phyloP scores from a whole-genome alignment of 345 rosid species.

The Salix brachista region DNA sequence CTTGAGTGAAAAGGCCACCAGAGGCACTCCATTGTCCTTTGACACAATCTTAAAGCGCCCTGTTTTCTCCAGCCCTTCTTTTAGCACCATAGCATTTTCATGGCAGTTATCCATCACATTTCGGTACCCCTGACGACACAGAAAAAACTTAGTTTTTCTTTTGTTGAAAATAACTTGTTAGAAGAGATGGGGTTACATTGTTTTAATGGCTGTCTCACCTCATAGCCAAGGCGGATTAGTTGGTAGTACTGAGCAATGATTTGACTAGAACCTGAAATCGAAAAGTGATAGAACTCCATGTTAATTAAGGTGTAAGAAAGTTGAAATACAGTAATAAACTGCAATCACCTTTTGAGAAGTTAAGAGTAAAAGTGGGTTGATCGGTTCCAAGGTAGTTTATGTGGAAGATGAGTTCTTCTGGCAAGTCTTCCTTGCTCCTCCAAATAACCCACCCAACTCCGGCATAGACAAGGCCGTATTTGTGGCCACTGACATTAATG shows the following conservation, averaged over 20 bases:
- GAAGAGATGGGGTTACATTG: not conserved
- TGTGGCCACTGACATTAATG: slow-evolving; percentile 88
- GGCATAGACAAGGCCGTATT: slow-evolving; percentile 87
- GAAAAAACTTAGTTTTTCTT: not conserved
- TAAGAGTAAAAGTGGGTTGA: slow-evolving; percentile 94
- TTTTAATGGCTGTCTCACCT: slow-evolving; percentile 43
- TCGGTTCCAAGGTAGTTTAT: slow-evolving; percentile 90
- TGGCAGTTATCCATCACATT: slow-evolving; percentile 91
- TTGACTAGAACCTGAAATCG: slow-evolving; percentile 60
- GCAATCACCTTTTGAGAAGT: slow-evolving; percentile 74
- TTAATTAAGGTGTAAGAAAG: not conserved
- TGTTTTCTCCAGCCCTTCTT: slow-evolving; percentile 64
- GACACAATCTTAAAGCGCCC: slow-evolving; percentile 76
- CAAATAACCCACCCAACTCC: slow-evolving; percentile 95
- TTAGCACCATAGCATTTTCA: slow-evolving; percentile 64
- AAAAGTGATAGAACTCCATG: not conserved
- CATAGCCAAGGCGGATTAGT: slow-evolving; percentile 73
- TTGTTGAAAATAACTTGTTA: not conserved
- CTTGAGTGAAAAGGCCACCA: slow-evolving; percentile 84
- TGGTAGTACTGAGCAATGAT: slow-evolving; percentile 93
- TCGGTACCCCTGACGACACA: slow-evolving; percentile 50
- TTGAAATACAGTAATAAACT: not conserved
- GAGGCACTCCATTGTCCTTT: slow-evolving; percentile 77
- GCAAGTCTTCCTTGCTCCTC: slow-evolving; percentile 78
- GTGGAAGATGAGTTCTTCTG: slow-evolving; percentile 93